Base-by-base conservation (phyloP, 352 stramenopile genomes). In the Pythium periplocum region DNA sequence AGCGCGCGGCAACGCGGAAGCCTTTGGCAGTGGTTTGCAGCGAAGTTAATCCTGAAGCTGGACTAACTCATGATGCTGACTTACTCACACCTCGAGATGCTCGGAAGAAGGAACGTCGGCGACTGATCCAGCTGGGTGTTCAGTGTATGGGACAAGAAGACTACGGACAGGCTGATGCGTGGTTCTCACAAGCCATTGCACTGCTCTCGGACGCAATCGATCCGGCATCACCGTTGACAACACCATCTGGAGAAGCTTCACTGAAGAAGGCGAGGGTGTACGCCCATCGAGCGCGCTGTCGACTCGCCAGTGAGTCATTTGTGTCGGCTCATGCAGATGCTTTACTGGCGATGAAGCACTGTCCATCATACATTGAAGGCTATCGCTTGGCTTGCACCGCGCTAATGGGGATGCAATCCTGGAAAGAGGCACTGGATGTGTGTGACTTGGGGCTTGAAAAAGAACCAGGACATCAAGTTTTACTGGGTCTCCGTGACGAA, bases 211-310 rank as follows among this genome's bases (percentile, higher is more conserved):
- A 26, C 17, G 17, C 17, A 26, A 26, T 26, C 17, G 17, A 26
- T 26, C 17, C 17, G 17, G 17, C 17, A 26, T 26, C 17, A 26
- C 17, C 17, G 17, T 26, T 26, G 17, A 26, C 17, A 26, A 26
- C 17, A 26, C 17, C 17, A 26, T 26, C 17, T 26, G 17, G 17
- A 26, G 17, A 0, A 26, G 17, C 38, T 42, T 42, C 38, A 12
- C 38, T 12, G 38, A 42, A 42, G 12, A 39, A 45, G 31, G 36
- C 34, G 10, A 44, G 38, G 8, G 10, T 46, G 17, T 32, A 50
- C 8, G 52, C 40, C 7, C 52, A 58, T 51, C 52, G 52, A 34
- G 52, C 52, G 10, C 52, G 52, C 10, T 58, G 52, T 45, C 52
- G 52, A 4, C 42, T 51, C 30, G 33, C 43, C n/a, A 39, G 53